Evolutionary conservation across 108 stramenopile species (phyloP).

Genomic region (Skeletonema marinoi): DNA sequence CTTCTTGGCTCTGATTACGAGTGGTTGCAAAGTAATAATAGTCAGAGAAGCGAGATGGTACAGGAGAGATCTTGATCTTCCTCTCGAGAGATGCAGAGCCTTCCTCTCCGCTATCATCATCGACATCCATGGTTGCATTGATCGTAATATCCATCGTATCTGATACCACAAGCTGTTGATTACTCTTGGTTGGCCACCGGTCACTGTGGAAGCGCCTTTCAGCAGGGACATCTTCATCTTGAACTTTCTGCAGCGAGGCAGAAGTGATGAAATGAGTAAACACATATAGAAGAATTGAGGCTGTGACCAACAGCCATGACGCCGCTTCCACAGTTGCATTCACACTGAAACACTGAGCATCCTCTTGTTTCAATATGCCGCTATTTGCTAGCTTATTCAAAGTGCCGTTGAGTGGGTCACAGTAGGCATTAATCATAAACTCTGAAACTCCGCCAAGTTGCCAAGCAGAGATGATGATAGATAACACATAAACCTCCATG

Average conservation of each 20-base stretch:
- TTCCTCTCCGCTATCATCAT: slow-evolving; percentile 1
- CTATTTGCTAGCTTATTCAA: slow-evolving; percentile 63
- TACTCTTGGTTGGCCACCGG: slow-evolving; percentile 9
- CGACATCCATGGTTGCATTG: slow-evolving; percentile 2
- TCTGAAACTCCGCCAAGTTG: slow-evolving; percentile 73
- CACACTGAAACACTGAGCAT: slow-evolving; percentile 82
- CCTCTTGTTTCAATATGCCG: slow-evolving; percentile 61
- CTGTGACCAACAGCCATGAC: slow-evolving; percentile 61
- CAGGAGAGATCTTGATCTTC: slow-evolving; percentile 8
- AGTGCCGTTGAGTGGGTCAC: slow-evolving; percentile 54
- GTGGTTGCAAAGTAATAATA: slow-evolving; percentile 33
- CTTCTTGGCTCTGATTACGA: background rate
- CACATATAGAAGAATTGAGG: slow-evolving; percentile 17
- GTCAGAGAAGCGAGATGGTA: slow-evolving; percentile 39
- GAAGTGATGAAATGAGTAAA: slow-evolving; percentile 24
- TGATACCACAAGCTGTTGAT: background rate
- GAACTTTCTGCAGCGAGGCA: slow-evolving; percentile 34
- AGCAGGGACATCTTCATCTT: slow-evolving; percentile 16
- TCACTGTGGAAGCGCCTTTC: slow-evolving; percentile 38
- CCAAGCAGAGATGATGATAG: slow-evolving; percentile 74
- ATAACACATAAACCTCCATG: slow-evolving; percentile 78
- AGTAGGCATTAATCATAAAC: slow-evolving; percentile 77
- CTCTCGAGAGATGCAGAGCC: background rate
- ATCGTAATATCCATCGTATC: background rate
- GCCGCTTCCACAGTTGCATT: slow-evolving; percentile 63